Base-by-base conservation (phyloP, 2,329 filamentous ascomycete genomes). In the Sclerotinia spermophila region DNA sequence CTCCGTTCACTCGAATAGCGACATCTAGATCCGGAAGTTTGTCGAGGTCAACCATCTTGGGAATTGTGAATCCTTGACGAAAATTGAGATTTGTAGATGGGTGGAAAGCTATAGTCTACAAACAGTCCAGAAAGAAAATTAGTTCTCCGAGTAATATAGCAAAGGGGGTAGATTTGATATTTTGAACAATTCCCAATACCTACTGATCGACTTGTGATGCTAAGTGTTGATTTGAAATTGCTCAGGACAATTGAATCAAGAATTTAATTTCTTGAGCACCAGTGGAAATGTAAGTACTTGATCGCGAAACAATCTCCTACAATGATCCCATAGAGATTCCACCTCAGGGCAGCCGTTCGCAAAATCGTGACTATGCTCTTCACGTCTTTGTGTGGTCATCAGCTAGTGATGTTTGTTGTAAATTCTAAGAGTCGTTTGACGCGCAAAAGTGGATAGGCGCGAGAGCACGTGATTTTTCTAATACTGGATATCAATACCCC, bases 11-110 rank as follows among this genome's bases (percentile, higher is more conserved):
- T 27, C 38, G 6, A 53, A 69, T 13, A n/a, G 8, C 58, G 5
- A 65, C 68, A 8, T 58, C 68, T 10, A 69, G 7, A 3, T 38
- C 48, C 4, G 68, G 68, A 10, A 69, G 15, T n/a, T 56, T 27
- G 24, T 56, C 45, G 35, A 30, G 38, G 6, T 44, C 21, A 30
- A 6, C 60, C 68, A 70, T 70, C 3, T 30, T 62, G 30, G 11
- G 27, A 45, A 15, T 30, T 45, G 27, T 3, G n/a, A 30, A n/a
- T 53, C 5, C 3, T 53, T 44, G 17, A 38, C 15, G 21, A 13
- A 13, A 1, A 5, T 40, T 1, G 56, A 42, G 4, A 5, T 35
- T 58, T 15, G 55, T 21, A 35, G 4, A 35, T 58, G 19, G 4
- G 10, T 24, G 30, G 33, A 21, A 33, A 21, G 1, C 2, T 65